Evolutionary conservation across 2,329 filamentous ascomycete genomes (phyloP), one percentile per base, ranked within the genome.

Genomic region (Nakataea oryzae): DNA sequence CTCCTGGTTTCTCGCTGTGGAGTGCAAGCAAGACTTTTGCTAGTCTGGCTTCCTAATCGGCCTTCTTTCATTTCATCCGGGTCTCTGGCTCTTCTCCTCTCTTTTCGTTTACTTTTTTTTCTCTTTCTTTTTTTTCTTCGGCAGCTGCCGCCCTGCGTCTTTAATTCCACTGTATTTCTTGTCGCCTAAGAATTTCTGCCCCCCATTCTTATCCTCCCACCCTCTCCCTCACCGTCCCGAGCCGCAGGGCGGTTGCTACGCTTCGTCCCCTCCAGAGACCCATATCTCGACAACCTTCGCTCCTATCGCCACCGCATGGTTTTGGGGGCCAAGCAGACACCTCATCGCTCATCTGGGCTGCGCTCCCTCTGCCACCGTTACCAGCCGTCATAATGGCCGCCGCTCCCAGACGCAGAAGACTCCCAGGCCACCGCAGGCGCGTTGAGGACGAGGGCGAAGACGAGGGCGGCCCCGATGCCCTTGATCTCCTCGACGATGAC

Each of bases 371-470:
- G n/a, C 50, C 27, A 50, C 24, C 24, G 21, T 14, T 11, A 24
- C 47, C 32, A 21, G 28, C 24, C 26, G 24, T 21, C 61, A 65
- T 65, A 64, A 73, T 70, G 68, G 70, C 70, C 61, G 66, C 67
- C 55, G 68, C 64, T 64, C 73, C 81, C 70, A 82, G 84, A 71
- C 83, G 85, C 74, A 86, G 82, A 76, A 87, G 86, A 75, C 74
- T 85, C 69, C 82, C 88, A 73, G 85, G 85, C 71, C 84, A 84
- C 68, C 84, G 87, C 70, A 85, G 87, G 72, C 84, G 86, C 68
- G 81, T 86, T 67, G 86, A 86, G 73, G 86, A 90, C 69, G 87
- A 90, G 71, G 86, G 82, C 67, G 87, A 89, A 69, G 87, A 89
- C 66, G 86, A 89, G 66, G 82, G 77, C 66, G 80, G 79, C 64